Base-by-base conservation (phyloP, 768 basidiomycete genomes). In the Leccinum olivaceopallidum region DNA sequence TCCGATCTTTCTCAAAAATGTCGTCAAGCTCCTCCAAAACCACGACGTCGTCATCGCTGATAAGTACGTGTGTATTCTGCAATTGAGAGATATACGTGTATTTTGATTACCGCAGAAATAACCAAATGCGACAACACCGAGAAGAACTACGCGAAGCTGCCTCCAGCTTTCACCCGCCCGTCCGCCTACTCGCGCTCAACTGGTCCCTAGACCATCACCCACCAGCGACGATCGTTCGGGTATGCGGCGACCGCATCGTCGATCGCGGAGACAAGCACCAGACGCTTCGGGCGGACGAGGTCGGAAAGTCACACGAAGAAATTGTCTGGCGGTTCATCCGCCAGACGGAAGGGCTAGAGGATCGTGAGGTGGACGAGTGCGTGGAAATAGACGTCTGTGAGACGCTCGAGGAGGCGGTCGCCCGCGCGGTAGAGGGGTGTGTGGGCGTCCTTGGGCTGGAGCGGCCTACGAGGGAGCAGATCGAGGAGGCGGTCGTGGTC, bases 41-140 rank as follows among this genome's bases (percentile, higher is more conserved):
- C 77, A 90, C 54, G 81, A 90, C 60, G 85, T 98, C 1, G 95
- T 98, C 24, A 92, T 92, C 62, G 95, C 95, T 28, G 97, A 98
- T 75, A 92, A 92, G 95, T 94, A 65, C 56, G 86, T 75, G 12
- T 54, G 1, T 8, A 20, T 30, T 47, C 39, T 37, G 5, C 5
- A 44, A 36, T 51, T 53, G 2, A 12, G 50, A 13, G 52, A 9
- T 48, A 22, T n/a, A 22, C 16, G 26, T 2, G 20, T 26, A 50
- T 10, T 5, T 8, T 47, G 20, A 47, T 47, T 47, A 20, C 44
- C 42, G 79, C 61, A 87, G 94, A 65, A 98, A 99, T 74, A 98
- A 98, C 72, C 96, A 99, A 69, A 80, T 90, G 3, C 76, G 69
- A 16, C 85, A 89, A 73, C 95, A 98, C 69, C 90, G 95, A n/a